Base-by-base conservation (phyloP, 2,329 filamentous ascomycete species). In the Emmonsiellopsis sp. region DNA sequence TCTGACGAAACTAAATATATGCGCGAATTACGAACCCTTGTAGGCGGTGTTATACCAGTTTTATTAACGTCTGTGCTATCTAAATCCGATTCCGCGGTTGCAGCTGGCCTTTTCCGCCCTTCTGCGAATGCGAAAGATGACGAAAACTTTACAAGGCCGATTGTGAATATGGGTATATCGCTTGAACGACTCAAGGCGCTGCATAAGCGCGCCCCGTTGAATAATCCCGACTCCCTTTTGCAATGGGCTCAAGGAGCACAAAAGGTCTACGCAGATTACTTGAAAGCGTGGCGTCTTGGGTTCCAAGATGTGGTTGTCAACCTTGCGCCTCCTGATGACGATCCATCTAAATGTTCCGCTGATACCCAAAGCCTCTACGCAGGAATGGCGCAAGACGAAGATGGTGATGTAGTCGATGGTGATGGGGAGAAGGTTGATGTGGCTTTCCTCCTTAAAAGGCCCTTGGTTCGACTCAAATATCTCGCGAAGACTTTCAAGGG, bases 251-350 rank as follows among this genome's bases (percentile, higher is more conserved):
- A 89, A 53, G 82, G 81, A 17, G 84, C 88, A 0, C 82, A 87
- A 45, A 83, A 84, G 53, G 80, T 92, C 8, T 98, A 98, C 66
- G 78, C 83, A 56, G 85, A 88, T 63, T 98, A 97, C 66, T 77
- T 97, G 34, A 83, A 83, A 63, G 84, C 86, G 6, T 98, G 93
- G 93, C 81, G 90, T 33, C 78, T 97, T 47, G 93, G 93, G 0
- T 98, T 97, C 68, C 87, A 95, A 63, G 91, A 95, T 65, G 83
- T 98, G 17, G 84, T 97, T 49, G 88, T 98, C 61, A 97, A 95
- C 65, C 81, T 97, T 36, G 90, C 89, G 1, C 87, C 89, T 6
- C 81, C 83, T 4, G 85, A 86, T 21, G 84, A 86, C 60, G 76
- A 87, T 11, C 66, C 65, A 2, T 55, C 61, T n/a, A 69, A 71